A percentile compares a stretch with the other conserved stretches of the same genome.
Conservation (phyloP, 176 grass and related monocot genomes). For the Triticum dicoccoides region DNA sequence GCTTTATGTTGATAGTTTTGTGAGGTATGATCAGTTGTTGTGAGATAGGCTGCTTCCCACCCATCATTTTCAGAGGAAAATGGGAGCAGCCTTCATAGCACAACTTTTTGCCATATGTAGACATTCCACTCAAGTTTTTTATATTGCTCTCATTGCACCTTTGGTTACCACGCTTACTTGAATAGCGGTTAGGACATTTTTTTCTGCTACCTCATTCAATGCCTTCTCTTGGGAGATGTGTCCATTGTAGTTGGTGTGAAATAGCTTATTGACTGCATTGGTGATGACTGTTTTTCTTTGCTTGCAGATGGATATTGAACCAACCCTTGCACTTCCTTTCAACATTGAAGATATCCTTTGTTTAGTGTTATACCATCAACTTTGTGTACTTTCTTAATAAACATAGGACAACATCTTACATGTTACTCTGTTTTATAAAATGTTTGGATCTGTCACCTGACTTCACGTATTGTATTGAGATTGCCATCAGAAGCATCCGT, state of each 20-base stretch:
- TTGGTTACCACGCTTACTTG: not conserved
- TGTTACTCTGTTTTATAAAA: not conserved
- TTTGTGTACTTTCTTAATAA: not conserved
- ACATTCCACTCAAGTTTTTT: not conserved
- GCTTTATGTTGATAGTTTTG: not conserved
- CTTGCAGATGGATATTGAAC: conserved; percentile 77
- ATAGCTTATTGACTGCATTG: conserved; percentile 7
- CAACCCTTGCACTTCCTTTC: conserved; percentile 75
- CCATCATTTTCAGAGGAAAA: not conserved
- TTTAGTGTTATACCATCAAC: not conserved
- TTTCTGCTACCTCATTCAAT: not conserved
- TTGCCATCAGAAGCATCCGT: not conserved
- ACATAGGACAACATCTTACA: not conserved
- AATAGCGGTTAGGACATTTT: not conserved
- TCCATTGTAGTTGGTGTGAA: conserved; percentile 12
- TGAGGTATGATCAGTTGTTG: not conserved
- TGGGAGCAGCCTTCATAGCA: not conserved
- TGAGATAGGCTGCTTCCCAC: not conserved
- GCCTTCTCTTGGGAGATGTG: not conserved
- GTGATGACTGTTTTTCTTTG: conserved; percentile 26
- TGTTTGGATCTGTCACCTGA: not conserved
- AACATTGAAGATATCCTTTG: conserved; percentile 90
- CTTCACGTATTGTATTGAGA: not conserved
- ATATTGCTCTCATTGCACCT: not conserved
- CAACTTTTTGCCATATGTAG: not conserved